Percentiles rank a stretch among this genome's conserved stretches.
phyloP scores from a whole-genome alignment of 768 basidiomycete species.

The Coprinopsis marcescibilis region DNA sequence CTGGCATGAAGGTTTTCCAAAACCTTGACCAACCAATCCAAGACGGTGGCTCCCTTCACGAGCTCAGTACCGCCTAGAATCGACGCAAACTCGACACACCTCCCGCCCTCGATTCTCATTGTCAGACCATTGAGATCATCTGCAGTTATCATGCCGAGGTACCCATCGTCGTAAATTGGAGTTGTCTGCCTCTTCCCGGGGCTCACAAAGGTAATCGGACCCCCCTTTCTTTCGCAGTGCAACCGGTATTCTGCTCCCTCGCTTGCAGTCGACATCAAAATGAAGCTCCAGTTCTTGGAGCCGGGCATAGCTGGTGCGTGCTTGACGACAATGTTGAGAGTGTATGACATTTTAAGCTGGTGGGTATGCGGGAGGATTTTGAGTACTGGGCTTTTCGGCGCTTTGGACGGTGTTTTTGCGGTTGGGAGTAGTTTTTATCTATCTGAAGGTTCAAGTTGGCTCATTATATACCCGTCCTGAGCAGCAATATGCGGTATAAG shows the following conservation, averaged over 20 bases:
- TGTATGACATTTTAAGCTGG: neutral
- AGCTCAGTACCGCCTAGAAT: too few relatives aligned
- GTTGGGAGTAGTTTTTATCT: too few relatives aligned
- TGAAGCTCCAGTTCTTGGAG: neutral
- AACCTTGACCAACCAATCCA: slow-evolving; percentile 3
- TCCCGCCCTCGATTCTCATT: neutral
- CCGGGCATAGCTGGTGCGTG: neutral
- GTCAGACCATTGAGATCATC: too few relatives aligned
- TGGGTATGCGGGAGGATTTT: neutral
- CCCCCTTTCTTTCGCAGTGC: neutral
- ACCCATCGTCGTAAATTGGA: neutral
- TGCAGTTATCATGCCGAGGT: neutral
- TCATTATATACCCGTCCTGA: too few relatives aligned
- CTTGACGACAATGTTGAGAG: neutral
- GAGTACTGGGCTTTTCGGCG: too few relatives aligned
- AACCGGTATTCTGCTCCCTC: neutral
- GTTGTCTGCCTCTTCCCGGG: neutral
- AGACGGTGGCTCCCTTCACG: neutral
- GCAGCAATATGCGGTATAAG: too few relatives aligned
- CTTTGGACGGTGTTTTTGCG: too few relatives aligned
- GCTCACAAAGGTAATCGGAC: neutral
- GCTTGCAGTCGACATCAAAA: neutral
- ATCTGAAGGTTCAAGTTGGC: too few relatives aligned
- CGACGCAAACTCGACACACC: neutral
- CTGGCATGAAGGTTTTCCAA: neutral